These are phyloP conservation scores for Aspergillus pseudoglaucus DNA, from an alignment of 2,329 filamentous ascomycete genomes.

Conservation along the genomic window DNA sequence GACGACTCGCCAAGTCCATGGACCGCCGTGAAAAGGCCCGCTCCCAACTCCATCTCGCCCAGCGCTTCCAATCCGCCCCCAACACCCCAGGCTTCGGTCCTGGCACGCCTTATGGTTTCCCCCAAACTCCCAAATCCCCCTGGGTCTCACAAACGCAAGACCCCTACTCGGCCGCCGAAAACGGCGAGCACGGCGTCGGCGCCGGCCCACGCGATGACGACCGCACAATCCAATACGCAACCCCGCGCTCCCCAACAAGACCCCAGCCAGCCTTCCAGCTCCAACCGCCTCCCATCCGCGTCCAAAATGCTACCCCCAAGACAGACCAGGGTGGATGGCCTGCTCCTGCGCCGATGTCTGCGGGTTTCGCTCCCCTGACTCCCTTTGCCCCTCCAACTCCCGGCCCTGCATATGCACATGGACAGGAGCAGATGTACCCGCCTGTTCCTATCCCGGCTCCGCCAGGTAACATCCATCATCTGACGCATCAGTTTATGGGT, in stretches of 20 bases:
- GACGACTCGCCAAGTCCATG: conserved; percentile 94
- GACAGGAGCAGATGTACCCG: not conserved
- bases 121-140: conserved; percentile 54
- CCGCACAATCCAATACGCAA: conserved; percentile 45
- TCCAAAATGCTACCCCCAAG: conserved; percentile 71
- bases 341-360: conserved; percentile 28
- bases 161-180: conserved; percentile 45
- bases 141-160: conserved; percentile 34
- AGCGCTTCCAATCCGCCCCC: conserved; percentile 79
- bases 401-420: not conserved
- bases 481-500: conserved; percentile 55
- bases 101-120: not conserved
- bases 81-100: conserved; percentile 76
- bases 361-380: too few relatives aligned
- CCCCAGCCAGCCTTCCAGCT: conserved; percentile 67
- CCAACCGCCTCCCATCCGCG: conserved; percentile 73
- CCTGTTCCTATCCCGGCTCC: conserved; percentile 16
- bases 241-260: conserved; percentile 57
- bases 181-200: conserved; percentile 45
- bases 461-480: conserved; percentile 20
- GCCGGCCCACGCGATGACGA: conserved; percentile 29
- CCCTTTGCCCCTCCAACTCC: not conserved
- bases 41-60: conserved; percentile 88
- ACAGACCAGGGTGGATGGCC: conserved; percentile 56
- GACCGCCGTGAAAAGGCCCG: conserved; percentile 88